Base-by-base conservation (phyloP, 1,284 basidiomycete species). In the Volvariella surrecta region DNA sequence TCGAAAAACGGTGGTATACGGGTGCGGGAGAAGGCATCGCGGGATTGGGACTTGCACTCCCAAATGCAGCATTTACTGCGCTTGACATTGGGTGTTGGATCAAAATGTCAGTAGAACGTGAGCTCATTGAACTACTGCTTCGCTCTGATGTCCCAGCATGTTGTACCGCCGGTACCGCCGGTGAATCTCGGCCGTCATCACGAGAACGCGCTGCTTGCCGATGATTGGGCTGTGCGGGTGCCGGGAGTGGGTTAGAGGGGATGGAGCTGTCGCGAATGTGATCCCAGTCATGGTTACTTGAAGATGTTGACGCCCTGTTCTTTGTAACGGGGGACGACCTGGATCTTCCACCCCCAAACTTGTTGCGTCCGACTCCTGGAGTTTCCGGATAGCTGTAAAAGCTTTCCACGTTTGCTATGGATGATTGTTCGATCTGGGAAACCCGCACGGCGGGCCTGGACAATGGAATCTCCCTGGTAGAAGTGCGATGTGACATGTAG, bases 311-410 rank as follows among this genome's bases (percentile, higher is more conserved):
- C n/a, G n/a, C n/a, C n/a, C n/a, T n/a, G n/a, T n/a, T n/a, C n/a
- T 35, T 7, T n/a, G 18, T 8, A 35, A 35, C n/a, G 6, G 8
- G 34, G n/a, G 18, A 19, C n/a, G 6, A 8, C 15, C n/a, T 35
- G 34, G n/a, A 8, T 15, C 34, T 35, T 15, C 4, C n/a, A 15
- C 8, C 15, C 15, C 7, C 8, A 15, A 6, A 7, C 7, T 35
- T 35, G 24, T 28, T 6, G 6, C 63, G 62, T 15, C 58, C 56
- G 39, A 67, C 52, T 11, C 58, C 49, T 16, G 51, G 52, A 9
- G 52, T 45, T 32, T 52, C 47, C 9, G 50, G 43, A 47, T 58
- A 55, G 38, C 48, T 51, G 42, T 59, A 54, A 43, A 50, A 54
- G 42, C 57, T 58, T 38, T 51, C 44, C 7, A 50, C 43, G 30